Percentiles rank a stretch among this genome's conserved stretches.
Evolutionary conservation across 2,329 filamentous ascomycete species (phyloP).

Genomic region (Colletotrichum sp.): DNA sequence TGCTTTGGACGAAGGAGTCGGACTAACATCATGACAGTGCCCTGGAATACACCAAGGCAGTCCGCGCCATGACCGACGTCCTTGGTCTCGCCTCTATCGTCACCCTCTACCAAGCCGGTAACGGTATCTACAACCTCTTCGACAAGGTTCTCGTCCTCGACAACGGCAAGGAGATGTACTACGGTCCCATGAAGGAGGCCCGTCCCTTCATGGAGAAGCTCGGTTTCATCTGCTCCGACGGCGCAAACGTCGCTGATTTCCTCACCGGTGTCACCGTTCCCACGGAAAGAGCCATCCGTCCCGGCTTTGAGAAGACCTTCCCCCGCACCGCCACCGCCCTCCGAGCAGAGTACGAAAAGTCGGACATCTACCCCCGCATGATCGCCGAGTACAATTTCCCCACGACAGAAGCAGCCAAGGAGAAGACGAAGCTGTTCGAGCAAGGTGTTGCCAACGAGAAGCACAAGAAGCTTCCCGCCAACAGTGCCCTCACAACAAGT

Average conservation of each 20-base stretch:
- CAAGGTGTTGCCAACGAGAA: slow-evolving; percentile 60
- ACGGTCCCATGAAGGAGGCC: slow-evolving; percentile 64
- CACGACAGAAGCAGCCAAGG: slow-evolving; percentile 48
- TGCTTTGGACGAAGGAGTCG: accelerated
- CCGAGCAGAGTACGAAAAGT: slow-evolving; percentile 54
- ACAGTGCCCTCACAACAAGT: slow-evolving; percentile 60
- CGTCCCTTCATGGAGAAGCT: slow-evolving; percentile 68
- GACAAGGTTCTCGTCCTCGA: slow-evolving; percentile 75
- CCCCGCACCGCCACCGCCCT: slow-evolving; percentile 52
- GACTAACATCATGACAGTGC: slow-evolving; percentile 39
- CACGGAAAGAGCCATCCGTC: slow-evolving; percentile 68
- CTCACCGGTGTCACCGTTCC: slow-evolving; percentile 71
- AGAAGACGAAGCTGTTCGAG: slow-evolving; percentile 58
- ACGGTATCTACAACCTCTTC: slow-evolving; percentile 72
- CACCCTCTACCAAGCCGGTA: slow-evolving; percentile 73
- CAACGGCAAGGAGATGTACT: slow-evolving; percentile 69
- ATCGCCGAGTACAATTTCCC: slow-evolving; percentile 63
- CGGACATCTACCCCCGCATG: slow-evolving; percentile 55
- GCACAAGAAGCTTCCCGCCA: slow-evolving; percentile 54
- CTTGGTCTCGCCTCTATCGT: slow-evolving; percentile 65
- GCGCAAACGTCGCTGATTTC: slow-evolving; percentile 70
- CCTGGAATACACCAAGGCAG: slow-evolving; percentile 62
- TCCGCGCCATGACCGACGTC: slow-evolving; percentile 69
- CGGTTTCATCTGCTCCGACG: slow-evolving; percentile 67
- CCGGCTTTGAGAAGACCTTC: slow-evolving; percentile 42